These are phyloP conservation scores for Cryphonectria radicalis DNA, from an alignment of 2,329 filamentous ascomycete species.

Conservation along the genomic window DNA sequence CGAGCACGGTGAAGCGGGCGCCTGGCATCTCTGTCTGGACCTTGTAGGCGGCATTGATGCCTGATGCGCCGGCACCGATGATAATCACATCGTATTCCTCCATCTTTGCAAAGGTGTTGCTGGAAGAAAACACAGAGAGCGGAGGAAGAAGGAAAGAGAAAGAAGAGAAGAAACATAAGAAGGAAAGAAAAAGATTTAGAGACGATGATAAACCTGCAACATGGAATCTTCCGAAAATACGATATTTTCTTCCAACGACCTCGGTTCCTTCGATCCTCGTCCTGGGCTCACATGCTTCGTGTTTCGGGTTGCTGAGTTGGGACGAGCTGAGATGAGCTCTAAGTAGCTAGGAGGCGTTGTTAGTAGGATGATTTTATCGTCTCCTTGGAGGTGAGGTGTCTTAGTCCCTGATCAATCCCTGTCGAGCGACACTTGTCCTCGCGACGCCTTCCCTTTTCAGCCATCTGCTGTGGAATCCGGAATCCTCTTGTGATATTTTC, in stretches of 20 bases:
- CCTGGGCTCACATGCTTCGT: background rate
- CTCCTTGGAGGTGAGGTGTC: background rate
- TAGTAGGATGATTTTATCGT: background rate
- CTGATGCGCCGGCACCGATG: conserved; percentile 73
- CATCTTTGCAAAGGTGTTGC: background rate
- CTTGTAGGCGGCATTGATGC: conserved; percentile 74
- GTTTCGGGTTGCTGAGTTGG: background rate
- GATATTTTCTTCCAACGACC: background rate
- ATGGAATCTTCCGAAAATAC: background rate
- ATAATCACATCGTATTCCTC: conserved; percentile 59
- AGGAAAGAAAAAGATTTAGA: background rate
- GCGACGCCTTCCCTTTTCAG: background rate
- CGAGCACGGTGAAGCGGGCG: conserved; percentile 66
- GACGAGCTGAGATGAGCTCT: background rate
- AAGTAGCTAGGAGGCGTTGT: too few relatives aligned
- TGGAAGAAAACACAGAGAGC: background rate
- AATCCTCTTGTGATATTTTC: background rate
- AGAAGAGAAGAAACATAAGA: too few relatives aligned
- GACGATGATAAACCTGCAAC: background rate
- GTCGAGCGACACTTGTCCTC: background rate
- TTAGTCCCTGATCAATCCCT: background rate
- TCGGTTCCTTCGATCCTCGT: background rate
- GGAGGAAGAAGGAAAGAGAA: background rate
- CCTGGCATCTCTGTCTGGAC: conserved; percentile 62
- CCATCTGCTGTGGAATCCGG: background rate